Conservation (phyloP, 148 eudicot species). For the Silene latifolia region DNA sequence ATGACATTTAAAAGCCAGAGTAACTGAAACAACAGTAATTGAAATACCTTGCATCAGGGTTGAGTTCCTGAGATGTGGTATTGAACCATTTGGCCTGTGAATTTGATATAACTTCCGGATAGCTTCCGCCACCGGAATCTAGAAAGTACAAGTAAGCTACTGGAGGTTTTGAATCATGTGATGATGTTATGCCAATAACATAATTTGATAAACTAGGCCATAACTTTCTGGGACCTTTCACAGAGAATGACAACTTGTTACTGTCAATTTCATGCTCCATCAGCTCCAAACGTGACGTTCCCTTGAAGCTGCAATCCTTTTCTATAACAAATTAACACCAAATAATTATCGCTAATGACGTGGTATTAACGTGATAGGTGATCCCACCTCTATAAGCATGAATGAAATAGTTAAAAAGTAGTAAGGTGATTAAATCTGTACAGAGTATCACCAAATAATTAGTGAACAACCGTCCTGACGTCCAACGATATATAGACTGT, state of each 20-base stretch:
- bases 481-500: too few relatives aligned
- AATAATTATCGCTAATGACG: neutral
- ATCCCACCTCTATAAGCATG: neutral
- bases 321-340: slow-evolving; percentile 21
- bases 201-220: slow-evolving; percentile 94
- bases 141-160: slow-evolving; percentile 67
- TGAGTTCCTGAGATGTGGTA: slow-evolving; percentile 53
- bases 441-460: too few relatives aligned
- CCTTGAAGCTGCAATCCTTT: slow-evolving; percentile 55
- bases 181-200: slow-evolving; percentile 54
- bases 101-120: slow-evolving; percentile 76
- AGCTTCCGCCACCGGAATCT: slow-evolving; percentile 98
- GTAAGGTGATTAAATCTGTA: too few relatives aligned
- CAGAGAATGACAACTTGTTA: slow-evolving; percentile 45
- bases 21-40: neutral
- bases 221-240: slow-evolving; percentile 52
- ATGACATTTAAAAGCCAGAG: too few relatives aligned
- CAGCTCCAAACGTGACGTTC: slow-evolving; percentile 67
- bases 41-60: slow-evolving; percentile 62
- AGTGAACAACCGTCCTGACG: neutral
- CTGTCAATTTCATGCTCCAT: slow-evolving; percentile 51
- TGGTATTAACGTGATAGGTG: neutral
- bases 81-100: slow-evolving; percentile 75
- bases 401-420: too few relatives aligned
- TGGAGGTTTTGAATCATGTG: slow-evolving; percentile 35